phyloP scores from a whole-genome alignment of 148 eudicot genomes.

The Fallopia convolvulus region DNA sequence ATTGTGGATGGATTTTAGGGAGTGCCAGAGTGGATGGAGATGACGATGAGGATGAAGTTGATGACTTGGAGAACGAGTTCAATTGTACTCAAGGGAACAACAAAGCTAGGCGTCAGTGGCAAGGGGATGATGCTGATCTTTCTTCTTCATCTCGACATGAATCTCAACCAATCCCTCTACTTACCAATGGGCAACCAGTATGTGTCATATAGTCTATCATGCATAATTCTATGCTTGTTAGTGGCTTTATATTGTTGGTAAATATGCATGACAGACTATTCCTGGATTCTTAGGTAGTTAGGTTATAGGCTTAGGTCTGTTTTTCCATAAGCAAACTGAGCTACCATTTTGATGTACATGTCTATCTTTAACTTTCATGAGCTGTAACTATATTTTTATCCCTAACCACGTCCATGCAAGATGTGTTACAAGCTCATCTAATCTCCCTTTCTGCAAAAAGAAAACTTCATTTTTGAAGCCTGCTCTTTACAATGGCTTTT shows the following conservation, averaged over 20 bases:
- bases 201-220: constrained; percentile 16
- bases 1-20: constrained; percentile 28
- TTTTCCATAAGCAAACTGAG: not conserved
- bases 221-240: not conserved
- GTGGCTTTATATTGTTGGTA: not conserved
- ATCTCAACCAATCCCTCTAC: constrained; percentile 83
- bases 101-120: constrained; percentile 72
- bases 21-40: constrained; percentile 73
- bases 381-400: not conserved
- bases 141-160: constrained; percentile 86
- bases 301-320: not conserved
- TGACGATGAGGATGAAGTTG: constrained; percentile 94
- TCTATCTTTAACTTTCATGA: not conserved
- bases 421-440: not conserved
- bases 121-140: constrained; percentile 65
- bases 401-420: not conserved
- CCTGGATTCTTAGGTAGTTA: not conserved
- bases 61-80: constrained; percentile 92
- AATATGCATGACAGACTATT: not conserved
- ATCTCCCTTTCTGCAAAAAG: not conserved
- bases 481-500: not conserved
- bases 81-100: constrained; percentile 47
- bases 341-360: not conserved
- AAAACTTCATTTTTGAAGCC: not conserved
- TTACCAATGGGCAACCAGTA: constrained; percentile 79